Base-by-base conservation (phyloP, 2,329 filamentous ascomycete species). In the Saccharata proteae region DNA sequence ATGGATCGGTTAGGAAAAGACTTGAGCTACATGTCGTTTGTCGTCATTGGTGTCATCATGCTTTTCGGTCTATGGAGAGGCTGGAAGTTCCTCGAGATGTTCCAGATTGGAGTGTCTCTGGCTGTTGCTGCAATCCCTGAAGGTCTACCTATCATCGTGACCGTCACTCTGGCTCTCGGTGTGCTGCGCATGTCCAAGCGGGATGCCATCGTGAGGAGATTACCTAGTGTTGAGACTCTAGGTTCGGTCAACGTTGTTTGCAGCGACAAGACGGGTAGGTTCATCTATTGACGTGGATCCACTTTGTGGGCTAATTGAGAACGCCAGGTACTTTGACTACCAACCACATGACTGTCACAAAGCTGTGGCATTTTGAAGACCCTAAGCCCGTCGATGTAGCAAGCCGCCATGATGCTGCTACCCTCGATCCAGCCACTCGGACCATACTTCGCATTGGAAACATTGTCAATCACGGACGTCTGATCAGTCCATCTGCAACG, bases 241-340 rank as follows among this genome's bases (percentile, higher is more conserved):
- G 92, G 92, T 6, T 94, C 86, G n/a, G 90, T 98, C 37, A 98
- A 96, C 47, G 86, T 98, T n/a, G 84, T 98, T 5, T 98, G 92
- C 62, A 94, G 85, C 43, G 90, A 98, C 64, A 98, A 98, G 62
- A 98, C 90, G 25, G 84, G 74, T 74, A 58, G 35, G 43, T 30
- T 18, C 13, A 22, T 14, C n/a, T n/a, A n/a, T n/a, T n/a, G n/a
- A 11, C 10, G 16, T 15, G 14, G 14, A 24, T 15, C 16, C 15
- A 27, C 7, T 13, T 30, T 24, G 18, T 32, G 13, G 23, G 6
- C 26, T 28, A 12, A 44, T 53, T 26, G 5, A n/a, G n/a, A n/a
- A n/a, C n/a, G n/a, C n/a, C 27, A 77, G 77, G 88, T 18, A 98
- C 90, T 2, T 62, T 98, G 38, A 98, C 90, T 0, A 85, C 86